Evolutionary conservation across 202 grass and related monocot species (phyloP).

Genomic region (Panicum hallii): DNA sequence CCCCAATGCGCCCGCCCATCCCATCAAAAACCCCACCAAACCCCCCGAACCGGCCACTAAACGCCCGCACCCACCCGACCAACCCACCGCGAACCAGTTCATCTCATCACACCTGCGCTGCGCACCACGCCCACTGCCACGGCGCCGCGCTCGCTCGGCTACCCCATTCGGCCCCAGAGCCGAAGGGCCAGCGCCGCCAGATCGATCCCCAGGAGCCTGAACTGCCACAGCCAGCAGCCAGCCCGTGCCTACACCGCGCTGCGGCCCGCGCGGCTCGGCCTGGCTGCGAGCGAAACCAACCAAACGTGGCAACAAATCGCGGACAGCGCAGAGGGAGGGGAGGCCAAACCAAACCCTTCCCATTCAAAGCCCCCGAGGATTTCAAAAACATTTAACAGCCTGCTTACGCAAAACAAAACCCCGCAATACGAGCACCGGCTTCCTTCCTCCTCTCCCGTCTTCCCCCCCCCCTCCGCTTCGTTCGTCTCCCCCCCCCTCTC

Average conservation of each 20-base stretch:
- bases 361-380: slow-evolving; percentile 28
- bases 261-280: not conserved
- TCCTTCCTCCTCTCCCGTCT: slow-evolving; percentile 28
- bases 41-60: slow-evolving; percentile 30
- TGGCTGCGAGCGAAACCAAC: not conserved
- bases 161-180: not conserved
- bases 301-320: not conserved
- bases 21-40: slow-evolving; percentile 33
- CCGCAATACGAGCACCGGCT: slow-evolving; percentile 32
- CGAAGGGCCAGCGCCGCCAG: not conserved
- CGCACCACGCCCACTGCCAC: not conserved
- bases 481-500: slow-evolving; percentile 33
- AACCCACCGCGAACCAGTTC: slow-evolving; percentile 24
- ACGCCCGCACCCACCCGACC: slow-evolving; percentile 39
- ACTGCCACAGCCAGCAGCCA: no score
- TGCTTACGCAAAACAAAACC: slow-evolving; percentile 43
- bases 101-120: not conserved
- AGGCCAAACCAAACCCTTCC: slow-evolving; percentile 22
- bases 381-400: slow-evolving; percentile 51
- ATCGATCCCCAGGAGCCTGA: not conserved
- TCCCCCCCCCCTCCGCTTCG: not conserved
- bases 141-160: not conserved
- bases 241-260: not conserved
- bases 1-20: not conserved
- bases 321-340: slow-evolving; percentile 3